Evolutionary conservation across 768 basidiomycete genomes (phyloP), one percentile per base, ranked within the genome.

Genomic region (Artomyces pyxidatus): DNA sequence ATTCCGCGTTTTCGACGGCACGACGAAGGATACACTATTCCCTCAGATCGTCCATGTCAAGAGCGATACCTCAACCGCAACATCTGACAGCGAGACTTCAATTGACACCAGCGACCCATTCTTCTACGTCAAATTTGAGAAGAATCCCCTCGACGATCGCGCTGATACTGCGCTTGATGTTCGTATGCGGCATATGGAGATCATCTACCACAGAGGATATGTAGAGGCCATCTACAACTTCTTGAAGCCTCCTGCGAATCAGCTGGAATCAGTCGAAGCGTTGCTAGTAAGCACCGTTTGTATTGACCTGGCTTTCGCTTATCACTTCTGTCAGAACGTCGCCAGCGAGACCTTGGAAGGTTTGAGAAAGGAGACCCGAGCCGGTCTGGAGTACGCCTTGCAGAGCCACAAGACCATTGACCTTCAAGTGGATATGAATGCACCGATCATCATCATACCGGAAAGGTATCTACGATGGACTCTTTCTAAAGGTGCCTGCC

Each of bases 391-490:
- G 69, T 86, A 86, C 67, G 95, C 95, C 0, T 67, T 99, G 42
- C 84, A 93, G 64, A 83, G 80, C 14, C 94, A 96, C 73, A 95
- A 92, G 72, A 98, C 96, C 1, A 73, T 98, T 38, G 94, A 98
- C 63, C 73, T 99, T n/a, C 88, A 90, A 56, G 80, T 99, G 69
- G 94, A 99, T 60, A 77, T 99, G 74, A 89, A 95, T 59, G 92
- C 96, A 0, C 96, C 96, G 5, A 81, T 99, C 57, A 96, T 99
- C 61, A 91, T 99, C 58, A 78, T 98, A 45, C 96, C 96, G 1
- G 95, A 98, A 69, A 83, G 90, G 91, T 93, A 61, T 50, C 63
- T 53, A 11, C 41, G 8, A n/a, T 2, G 1, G n/a, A 25, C n/a
- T 41, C 1, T n/a, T 7, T 17, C 39, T 17, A 6, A 42, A 6